These are phyloP conservation scores for Erodium trifolium DNA, from an alignment of 441 rosid genomes.

Conservation along the genomic window DNA sequence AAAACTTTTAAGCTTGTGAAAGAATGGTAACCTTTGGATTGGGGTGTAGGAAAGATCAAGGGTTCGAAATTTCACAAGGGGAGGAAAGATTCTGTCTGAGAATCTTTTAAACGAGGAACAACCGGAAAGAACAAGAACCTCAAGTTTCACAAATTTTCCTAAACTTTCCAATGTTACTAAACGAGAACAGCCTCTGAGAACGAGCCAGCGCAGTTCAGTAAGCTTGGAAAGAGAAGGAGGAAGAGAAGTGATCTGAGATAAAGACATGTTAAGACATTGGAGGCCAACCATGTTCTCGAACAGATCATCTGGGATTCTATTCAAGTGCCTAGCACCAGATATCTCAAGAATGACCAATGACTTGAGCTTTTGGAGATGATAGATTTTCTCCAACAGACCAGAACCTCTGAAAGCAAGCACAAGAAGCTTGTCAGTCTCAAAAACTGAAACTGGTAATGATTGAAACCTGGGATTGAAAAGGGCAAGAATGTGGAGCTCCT, in stretches of 20 bases:
- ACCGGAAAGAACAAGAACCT: slow-evolving; percentile 49
- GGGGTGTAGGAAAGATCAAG: slow-evolving; percentile 35
- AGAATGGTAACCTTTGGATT: slow-evolving; percentile 31
- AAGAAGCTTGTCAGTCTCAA: slow-evolving; percentile 17
- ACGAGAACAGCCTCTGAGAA: slow-evolving; percentile 37
- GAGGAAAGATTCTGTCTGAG: slow-evolving; percentile 28
- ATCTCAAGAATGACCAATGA: slow-evolving; percentile 40
- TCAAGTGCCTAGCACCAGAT: slow-evolving; percentile 35
- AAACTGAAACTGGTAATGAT: slow-evolving; percentile 17
- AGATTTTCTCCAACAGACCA: slow-evolving; percentile 23
- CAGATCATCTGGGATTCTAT: slow-evolving; percentile 21
- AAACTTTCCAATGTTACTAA: slow-evolving; percentile 32
- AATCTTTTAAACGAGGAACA: slow-evolving; percentile 21
- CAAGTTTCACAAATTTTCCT: slow-evolving; percentile 27
- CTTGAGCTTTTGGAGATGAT: slow-evolving; percentile 21
- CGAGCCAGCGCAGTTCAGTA: slow-evolving; percentile 39
- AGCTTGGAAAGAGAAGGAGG: slow-evolving; percentile 25
- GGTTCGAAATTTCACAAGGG: slow-evolving; percentile 26
- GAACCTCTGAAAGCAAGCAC: slow-evolving; percentile 49
- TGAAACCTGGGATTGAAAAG: slow-evolving; percentile 35
- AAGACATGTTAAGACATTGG: slow-evolving; percentile 44
- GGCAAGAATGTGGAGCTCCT: slow-evolving; percentile 32
- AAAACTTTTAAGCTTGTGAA: slow-evolving; percentile 21
- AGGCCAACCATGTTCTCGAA: slow-evolving; percentile 28
- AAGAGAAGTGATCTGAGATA: slow-evolving; percentile 23